phyloP scores from a whole-genome alignment of 179 eudicot genomes.

The Carnegiea gigantea region DNA sequence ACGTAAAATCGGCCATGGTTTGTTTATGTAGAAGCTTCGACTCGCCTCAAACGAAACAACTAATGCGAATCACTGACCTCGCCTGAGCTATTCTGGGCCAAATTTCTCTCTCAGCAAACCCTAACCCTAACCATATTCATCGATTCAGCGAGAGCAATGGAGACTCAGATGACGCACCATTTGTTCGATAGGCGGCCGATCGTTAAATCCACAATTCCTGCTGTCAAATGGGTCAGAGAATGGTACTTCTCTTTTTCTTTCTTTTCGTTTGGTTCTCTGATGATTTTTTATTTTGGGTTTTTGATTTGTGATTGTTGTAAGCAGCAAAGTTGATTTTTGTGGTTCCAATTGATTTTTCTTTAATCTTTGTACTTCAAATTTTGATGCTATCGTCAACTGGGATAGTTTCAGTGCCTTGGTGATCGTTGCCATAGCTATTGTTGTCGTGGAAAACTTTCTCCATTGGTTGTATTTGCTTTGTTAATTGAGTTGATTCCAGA shows the following conservation, averaged over 20 bases:
- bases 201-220: slow-evolving; percentile 39
- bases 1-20: slow-evolving; percentile 2
- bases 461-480: neutral
- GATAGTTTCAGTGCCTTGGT: neutral
- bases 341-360: neutral
- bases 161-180: slow-evolving; percentile 35
- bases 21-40: neutral
- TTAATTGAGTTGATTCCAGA: neutral
- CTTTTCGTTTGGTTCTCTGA: neutral
- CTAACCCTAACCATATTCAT: slow-evolving; percentile 28
- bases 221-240: slow-evolving; percentile 46
- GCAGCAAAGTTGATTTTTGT: neutral
- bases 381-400: neutral
- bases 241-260: slow-evolving; percentile 29
- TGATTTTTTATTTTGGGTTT: neutral
- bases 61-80: neutral
- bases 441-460: neutral
- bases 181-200: slow-evolving; percentile 46
- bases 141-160: slow-evolving; percentile 25
- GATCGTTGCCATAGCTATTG: neutral
- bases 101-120: slow-evolving; percentile 9
- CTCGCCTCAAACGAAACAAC: neutral
- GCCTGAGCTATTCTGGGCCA: neutral
- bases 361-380: neutral
- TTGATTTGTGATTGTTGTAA: neutral